Base-by-base conservation (phyloP, 2,329 filamentous ascomycete genomes). In the Fusarium tricinctum region DNA sequence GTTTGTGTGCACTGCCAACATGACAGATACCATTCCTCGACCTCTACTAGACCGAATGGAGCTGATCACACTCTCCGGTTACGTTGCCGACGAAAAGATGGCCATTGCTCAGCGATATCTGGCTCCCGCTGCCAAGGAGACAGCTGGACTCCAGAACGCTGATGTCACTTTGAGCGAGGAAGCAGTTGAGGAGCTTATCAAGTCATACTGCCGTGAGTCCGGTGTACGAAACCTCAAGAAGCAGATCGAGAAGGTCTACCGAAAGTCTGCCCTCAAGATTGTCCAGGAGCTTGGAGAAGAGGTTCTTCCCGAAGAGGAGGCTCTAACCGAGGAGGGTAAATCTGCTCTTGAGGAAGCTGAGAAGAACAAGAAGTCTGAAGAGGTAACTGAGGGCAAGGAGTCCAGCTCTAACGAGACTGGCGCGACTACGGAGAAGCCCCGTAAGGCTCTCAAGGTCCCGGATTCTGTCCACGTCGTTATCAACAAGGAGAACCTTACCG, bases 191-290 rank as follows among this genome's bases (percentile, higher is more conserved):
- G 96, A 99, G 80, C 86, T 99, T 44, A 99, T 99, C 83, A 98
- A 98, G 82, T 97, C 93, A 23, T 99, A 99, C 83, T 97, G 94
- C 81, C 92, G 96, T 43, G 96, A 99, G 81, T 97, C 94, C 43
- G 96, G 96, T 73, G 97, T 99, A 10, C 91, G 96, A 70, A 99
- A 99, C 77, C 83, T 99, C 64, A 99, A 99, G 87, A 98, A 99
- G 84, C 95, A 98, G 79, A 99, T 99, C 66, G 96, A 99, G 79
- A 99, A 99, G 83, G 93, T 99, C 5, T 99, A 97, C 81, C 90
- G 96, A 60, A 99, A 99, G 81, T 94, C 95, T 15, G 97, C 96
- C 0, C 85, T 99, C 66, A 98, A 97, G 82, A 99, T 99, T 71
- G 95, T 99, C 14, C 92, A 95, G 77, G 94, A 98, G 67, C 86